Conservation (phyloP, 352 stramenopile genomes). For the Globisporangium echinulatum region DNA sequence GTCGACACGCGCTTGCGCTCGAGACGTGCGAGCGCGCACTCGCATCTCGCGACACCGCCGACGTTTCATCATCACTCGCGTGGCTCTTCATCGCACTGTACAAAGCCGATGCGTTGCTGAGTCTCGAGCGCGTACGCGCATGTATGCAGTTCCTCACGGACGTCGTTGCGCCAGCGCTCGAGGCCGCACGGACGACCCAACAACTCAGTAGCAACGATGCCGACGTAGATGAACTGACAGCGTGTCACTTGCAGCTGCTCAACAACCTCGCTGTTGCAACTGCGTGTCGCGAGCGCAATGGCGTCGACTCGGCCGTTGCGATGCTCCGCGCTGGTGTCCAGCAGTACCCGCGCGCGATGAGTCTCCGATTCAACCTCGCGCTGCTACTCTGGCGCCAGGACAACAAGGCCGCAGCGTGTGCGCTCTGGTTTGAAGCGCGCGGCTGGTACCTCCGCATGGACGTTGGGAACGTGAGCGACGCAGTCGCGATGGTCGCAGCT, state of each 20-base stretch:
- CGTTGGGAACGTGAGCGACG: conserved; percentile 15
- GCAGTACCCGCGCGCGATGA: conserved; percentile 31
- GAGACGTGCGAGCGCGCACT: conserved; percentile 33
- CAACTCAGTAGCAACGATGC: conserved; percentile 1
- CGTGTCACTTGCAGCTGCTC: conserved; percentile 49
- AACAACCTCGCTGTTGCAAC: conserved; percentile 69
- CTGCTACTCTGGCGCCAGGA: conserved; percentile 63
- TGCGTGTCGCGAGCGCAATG: conserved; percentile 25
- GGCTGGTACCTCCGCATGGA: conserved; percentile 40
- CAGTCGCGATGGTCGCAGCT: conserved; percentile 12
- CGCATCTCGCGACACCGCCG: not conserved
- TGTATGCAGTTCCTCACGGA: conserved; percentile 36
- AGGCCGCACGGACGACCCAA: conserved; percentile 4
- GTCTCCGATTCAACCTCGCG: conserved; percentile 65
- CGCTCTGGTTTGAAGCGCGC: conserved; percentile 64
- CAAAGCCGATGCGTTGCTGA: conserved; percentile 70
- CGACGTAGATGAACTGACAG: conserved; percentile 19
- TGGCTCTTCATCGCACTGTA: conserved; percentile 39
- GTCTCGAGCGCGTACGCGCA: conserved; percentile 61
- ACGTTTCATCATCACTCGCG: not conserved
- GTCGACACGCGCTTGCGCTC: conserved; percentile 29
- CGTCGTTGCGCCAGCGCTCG: conserved; percentile 18
- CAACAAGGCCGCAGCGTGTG: conserved; percentile 38
- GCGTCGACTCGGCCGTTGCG: conserved; percentile 28
- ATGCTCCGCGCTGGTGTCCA: conserved; percentile 38